Base-by-base conservation (phyloP, 2,329 filamentous ascomycete species). In the Cucurbitaria berberidis region DNA sequence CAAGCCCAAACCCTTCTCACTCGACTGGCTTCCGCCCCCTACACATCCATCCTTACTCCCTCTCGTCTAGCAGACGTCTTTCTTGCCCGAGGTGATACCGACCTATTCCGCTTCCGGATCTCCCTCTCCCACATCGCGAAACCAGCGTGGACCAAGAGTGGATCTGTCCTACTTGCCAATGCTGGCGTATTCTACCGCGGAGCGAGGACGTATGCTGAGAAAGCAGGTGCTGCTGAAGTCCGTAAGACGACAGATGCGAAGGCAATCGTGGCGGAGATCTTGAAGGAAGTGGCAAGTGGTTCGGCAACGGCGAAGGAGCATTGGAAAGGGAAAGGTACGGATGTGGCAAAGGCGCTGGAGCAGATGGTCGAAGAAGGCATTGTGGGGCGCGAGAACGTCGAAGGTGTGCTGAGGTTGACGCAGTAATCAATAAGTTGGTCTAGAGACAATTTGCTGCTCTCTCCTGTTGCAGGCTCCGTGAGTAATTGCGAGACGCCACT, bases 291-390 rank as follows among this genome's bases (percentile, higher is more conserved):
- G 11, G 59, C 77, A 34, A 62, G 55, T 45, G 64, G 63, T 2
- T 55, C 46, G 8, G 71, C 64, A 27, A 76, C 72, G 4, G 73
- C 77, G 39, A 76, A 72, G 32, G 68, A 65, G 27, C 73, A 73
- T 45, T 69, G 79, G 60, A 75, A 73, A 35, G 69, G 74, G 35
- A 68, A 76, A 26, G 68, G 72, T 54, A 63, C 74, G n/a, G 73
- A 77, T 26, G 73, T 78, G 18, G 57, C 79, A 43, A 69, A 74
- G 47, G 77, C 80, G 22, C 70, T 82, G 22, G 77, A 80, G 53
- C 79, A 81, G 40, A 80, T 82, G 74, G 76, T 82, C 16, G 82
- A 84, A 39, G 82, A 85, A 45, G 81, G 80, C 2, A 63, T 82
- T 58, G 70, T 83, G 18, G 72, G 65, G 8, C 53, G 50, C 26